These are phyloP conservation scores for Inosperma sp. DNA, from an alignment of 768 basidiomycete genomes.

Conservation along the genomic window DNA sequence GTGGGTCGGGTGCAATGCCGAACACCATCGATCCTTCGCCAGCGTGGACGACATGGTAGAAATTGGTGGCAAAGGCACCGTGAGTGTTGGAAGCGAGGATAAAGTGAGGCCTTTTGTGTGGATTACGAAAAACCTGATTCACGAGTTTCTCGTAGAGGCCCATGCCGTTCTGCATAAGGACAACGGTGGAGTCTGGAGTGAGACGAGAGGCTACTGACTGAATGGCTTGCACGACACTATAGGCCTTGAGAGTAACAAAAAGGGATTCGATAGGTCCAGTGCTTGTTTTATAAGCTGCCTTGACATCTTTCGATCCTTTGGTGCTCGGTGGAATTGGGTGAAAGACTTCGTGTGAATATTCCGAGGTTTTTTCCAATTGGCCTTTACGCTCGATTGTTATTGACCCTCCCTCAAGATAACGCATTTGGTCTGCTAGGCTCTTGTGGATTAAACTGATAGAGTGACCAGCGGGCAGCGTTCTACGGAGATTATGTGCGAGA, in stretches of 20 bases:
- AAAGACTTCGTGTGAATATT: slow-evolving; percentile 51
- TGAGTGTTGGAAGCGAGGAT: slow-evolving; percentile 81
- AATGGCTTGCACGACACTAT: slow-evolving; percentile 56
- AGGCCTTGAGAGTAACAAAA: slow-evolving; percentile 78
- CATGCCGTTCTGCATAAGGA: slow-evolving; percentile 94
- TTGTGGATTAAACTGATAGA: slow-evolving; percentile 70
- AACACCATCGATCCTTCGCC: slow-evolving; percentile 71
- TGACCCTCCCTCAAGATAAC: slow-evolving; percentile 29
- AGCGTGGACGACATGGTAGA: slow-evolving; percentile 60
- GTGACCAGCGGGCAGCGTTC: slow-evolving; percentile 45
- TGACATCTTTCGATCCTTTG: slow-evolving; percentile 2
- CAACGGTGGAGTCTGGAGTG: slow-evolving; percentile 66
- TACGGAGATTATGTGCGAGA: slow-evolving; percentile 73
- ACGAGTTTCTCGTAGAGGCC: slow-evolving; percentile 82
- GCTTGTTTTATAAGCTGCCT: slow-evolving; percentile 1
- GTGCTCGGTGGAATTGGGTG: background rate
- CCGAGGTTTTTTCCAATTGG: slow-evolving; percentile 34
- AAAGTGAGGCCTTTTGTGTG: slow-evolving; percentile 73
- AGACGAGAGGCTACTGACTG: slow-evolving; percentile 58
- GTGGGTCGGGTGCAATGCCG: slow-evolving; percentile 69
- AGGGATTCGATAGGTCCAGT: slow-evolving; percentile 61
- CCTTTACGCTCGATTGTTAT: slow-evolving; percentile 52
- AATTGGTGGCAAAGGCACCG: slow-evolving; percentile 57
- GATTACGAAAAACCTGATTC: slow-evolving; percentile 63
- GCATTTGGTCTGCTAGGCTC: slow-evolving; percentile 35